A percentile compares a stretch with the other conserved stretches of the same genome.
Evolutionary conservation across 1,139 yeast species (phyloP).

Genomic region (Debaryomyces udenii): DNA sequence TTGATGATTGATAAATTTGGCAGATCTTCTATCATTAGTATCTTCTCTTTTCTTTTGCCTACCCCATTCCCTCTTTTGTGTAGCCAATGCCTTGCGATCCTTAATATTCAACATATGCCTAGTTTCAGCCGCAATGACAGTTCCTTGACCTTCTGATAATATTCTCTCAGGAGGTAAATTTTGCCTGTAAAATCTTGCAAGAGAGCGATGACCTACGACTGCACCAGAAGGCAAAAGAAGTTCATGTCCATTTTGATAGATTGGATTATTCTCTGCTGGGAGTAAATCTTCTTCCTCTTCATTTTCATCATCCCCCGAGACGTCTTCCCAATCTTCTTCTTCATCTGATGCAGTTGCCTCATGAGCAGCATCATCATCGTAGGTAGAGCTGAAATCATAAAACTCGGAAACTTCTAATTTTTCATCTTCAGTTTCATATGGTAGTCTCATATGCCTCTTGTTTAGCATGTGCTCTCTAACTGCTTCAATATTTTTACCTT

Average conservation of each 20-base stretch:
- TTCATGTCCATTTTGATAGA: constrained; percentile 66
- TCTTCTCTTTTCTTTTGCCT: constrained; percentile 69
- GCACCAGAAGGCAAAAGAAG: constrained; percentile 85
- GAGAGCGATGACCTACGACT: constrained; percentile 86
- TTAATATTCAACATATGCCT: constrained; percentile 63
- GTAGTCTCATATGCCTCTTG: constrained; percentile 86
- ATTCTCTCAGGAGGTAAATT: constrained; percentile 74
- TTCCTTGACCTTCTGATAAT: constrained; percentile 87
- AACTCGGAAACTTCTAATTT: constrained; percentile 78
- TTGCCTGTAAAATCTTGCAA: constrained; percentile 83
- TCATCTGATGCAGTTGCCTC: constrained; percentile 20
- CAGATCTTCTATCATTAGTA: constrained; percentile 73
- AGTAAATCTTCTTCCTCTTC: constrained; percentile 50
- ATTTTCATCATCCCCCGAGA: constrained; percentile 49
- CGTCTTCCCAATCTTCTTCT: constrained; percentile 32
- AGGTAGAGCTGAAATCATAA: constrained; percentile 80
- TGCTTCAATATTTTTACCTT: constrained; percentile 81
- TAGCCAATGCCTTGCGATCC: constrained; percentile 57
- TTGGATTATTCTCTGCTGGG: constrained; percentile 31
- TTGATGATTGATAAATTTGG: constrained; percentile 83
- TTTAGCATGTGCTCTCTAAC: constrained; percentile 87
- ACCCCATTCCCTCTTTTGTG: constrained; percentile 78
- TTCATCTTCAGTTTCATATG: constrained; percentile 84
- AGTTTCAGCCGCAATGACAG: constrained; percentile 90
- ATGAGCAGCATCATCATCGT: constrained; percentile 35